Evolutionary conservation across 192 early-diverging fungal genomes (phyloP).

Genomic region (Bifiguratus adelaidae): DNA sequence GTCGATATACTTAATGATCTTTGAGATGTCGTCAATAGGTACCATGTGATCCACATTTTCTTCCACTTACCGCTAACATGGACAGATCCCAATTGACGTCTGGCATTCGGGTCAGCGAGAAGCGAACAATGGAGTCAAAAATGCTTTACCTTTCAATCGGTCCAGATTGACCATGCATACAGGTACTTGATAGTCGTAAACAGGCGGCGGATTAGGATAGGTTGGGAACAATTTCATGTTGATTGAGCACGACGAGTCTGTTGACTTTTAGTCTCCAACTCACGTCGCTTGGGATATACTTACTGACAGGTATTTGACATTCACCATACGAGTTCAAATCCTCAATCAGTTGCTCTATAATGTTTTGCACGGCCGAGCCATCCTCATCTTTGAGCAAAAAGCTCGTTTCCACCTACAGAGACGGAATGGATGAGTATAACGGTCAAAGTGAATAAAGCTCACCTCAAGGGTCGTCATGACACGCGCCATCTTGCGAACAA

Average conservation of each 20-base stretch:
- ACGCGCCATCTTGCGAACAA: conserved; percentile 75
- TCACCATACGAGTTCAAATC: conserved; percentile 81
- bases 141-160: conserved; percentile 15
- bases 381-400: conserved; percentile 37
- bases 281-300: too few relatives aligned
- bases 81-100: conserved; percentile 92
- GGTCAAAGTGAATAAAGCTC: background rate
- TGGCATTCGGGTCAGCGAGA: conserved; percentile 27
- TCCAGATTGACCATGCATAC: conserved; percentile 62
- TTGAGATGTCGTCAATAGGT: background rate
- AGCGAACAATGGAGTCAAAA: too few relatives aligned
- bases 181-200: conserved; percentile 78
- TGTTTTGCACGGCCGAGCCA: conserved; percentile 47
- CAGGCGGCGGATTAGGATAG: conserved; percentile 60
- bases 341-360: conserved; percentile 78
- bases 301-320: conserved; percentile 81
- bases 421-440: background rate
- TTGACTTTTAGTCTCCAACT: background rate
- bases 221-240: conserved; percentile 80
- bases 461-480: background rate
- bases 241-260: conserved; percentile 70
- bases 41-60: background rate
- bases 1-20: conserved; percentile 73
- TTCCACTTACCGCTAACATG: conserved; percentile 40
- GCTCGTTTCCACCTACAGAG: conserved; percentile 38